Conservation (phyloP, 441 rosid species). For the Kokia cookei region DNA sequence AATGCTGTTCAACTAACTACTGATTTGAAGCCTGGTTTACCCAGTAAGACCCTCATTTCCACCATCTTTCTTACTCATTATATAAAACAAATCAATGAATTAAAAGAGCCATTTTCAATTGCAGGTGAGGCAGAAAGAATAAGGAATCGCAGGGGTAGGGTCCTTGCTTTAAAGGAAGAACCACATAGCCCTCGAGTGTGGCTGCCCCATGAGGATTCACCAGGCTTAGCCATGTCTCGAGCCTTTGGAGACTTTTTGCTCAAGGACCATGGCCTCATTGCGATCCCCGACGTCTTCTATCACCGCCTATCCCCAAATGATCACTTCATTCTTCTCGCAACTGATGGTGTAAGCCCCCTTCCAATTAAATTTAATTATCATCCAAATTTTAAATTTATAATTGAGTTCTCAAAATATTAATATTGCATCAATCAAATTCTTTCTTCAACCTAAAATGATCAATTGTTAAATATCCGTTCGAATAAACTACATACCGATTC, state of each 20-base stretch:
- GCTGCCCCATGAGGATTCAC: slow-evolving; percentile 65
- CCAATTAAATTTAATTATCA: background rate
- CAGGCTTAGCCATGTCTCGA: slow-evolving; percentile 86
- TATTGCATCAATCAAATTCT: too few species aligned
- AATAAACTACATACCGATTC: too few species aligned
- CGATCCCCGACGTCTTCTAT: slow-evolving; percentile 52
- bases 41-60: slow-evolving; percentile 36
- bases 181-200: slow-evolving; percentile 76
- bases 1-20: slow-evolving; percentile 56
- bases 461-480: too few species aligned
- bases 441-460: too few species aligned
- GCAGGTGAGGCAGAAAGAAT: slow-evolving; percentile 78
- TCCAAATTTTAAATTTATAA: too few species aligned
- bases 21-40: slow-evolving; percentile 73
- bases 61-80: too few species aligned
- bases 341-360: slow-evolving; percentile 53
- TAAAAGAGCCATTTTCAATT: background rate
- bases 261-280: slow-evolving; percentile 62
- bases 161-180: slow-evolving; percentile 56
- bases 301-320: slow-evolving; percentile 46
- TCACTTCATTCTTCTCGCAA: slow-evolving; percentile 63
- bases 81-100: too few species aligned
- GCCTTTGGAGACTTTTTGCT: slow-evolving; percentile 77
- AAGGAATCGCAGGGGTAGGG: slow-evolving; percentile 62
- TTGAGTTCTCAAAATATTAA: too few species aligned